phyloP scores from a whole-genome alignment of 768 basidiomycete genomes.

The Porpolomopsis calyptriformis region DNA sequence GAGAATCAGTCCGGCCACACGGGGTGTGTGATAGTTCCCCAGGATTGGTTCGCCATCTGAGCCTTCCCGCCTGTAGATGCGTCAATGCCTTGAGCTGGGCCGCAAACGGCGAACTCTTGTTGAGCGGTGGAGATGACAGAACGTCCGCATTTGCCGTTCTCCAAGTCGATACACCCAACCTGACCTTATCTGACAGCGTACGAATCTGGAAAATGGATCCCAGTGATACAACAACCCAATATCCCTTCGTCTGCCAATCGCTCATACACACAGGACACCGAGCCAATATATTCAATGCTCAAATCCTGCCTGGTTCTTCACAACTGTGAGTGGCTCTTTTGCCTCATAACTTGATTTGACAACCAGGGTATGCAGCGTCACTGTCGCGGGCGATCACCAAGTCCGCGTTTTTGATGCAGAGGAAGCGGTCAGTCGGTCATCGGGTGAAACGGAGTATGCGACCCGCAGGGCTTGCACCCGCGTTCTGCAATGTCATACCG shows the following conservation, averaged over 20 bases:
- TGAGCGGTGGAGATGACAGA: slow-evolving; percentile 67
- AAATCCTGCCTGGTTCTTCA: slow-evolving; percentile 71
- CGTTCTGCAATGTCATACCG: slow-evolving; percentile 57
- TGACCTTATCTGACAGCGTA: slow-evolving; percentile 32
- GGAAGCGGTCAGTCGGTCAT: slow-evolving; percentile 27
- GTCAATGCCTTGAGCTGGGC: slow-evolving; percentile 76
- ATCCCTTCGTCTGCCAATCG: slow-evolving; percentile 54
- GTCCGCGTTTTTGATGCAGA: slow-evolving; percentile 71
- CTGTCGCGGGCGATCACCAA: slow-evolving; percentile 65
- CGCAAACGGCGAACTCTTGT: slow-evolving; percentile 47
- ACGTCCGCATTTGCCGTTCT: slow-evolving; percentile 29
- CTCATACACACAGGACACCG: slow-evolving; percentile 73
- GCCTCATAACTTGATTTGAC: not conserved
- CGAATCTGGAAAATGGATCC: slow-evolving; percentile 69
- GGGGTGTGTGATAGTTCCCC: slow-evolving; percentile 34
- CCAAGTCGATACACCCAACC: not conserved
- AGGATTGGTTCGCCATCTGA: not conserved
- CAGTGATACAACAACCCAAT: slow-evolving; percentile 32
- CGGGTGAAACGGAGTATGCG: slow-evolving; percentile 36
- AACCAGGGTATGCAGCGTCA: slow-evolving; percentile 33
- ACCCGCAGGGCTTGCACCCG: slow-evolving; percentile 39
- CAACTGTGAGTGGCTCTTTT: slow-evolving; percentile 47
- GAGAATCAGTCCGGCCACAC: slow-evolving; percentile 49
- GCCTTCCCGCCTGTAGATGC: slow-evolving; percentile 33
- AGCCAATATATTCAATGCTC: slow-evolving; percentile 77